Conservation (phyloP, 2,329 filamentous ascomycete species). For the Orbilia oligospora region DNA sequence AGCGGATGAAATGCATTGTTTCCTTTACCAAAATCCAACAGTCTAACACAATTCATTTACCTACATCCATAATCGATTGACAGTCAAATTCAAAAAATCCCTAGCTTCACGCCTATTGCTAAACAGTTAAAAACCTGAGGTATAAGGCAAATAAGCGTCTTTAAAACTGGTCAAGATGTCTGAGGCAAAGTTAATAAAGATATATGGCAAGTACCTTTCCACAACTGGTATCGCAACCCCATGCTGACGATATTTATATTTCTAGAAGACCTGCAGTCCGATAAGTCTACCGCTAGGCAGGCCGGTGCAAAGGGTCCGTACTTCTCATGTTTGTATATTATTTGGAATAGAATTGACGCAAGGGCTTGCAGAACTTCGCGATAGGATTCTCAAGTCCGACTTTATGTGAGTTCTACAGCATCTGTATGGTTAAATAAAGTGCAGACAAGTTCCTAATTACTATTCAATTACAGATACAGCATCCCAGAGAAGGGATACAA, state of each 20-base stretch:
- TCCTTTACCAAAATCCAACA: not conserved
- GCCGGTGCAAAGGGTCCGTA: constrained; percentile 61
- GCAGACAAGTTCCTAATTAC: constrained; percentile 58
- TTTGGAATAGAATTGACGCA: not conserved
- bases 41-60: not conserved
- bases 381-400: constrained; percentile 58
- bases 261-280: constrained; percentile 62
- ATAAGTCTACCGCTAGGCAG: constrained; percentile 61
- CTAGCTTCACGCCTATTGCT: not conserved
- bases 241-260: not conserved
- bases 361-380: constrained; percentile 61
- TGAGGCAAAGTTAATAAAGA: constrained; percentile 42
- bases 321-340: not conserved
- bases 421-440: not conserved
- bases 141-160: not conserved
- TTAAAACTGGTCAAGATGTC: constrained; percentile 31
- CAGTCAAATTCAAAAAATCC: not conserved
- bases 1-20: not conserved
- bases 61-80: constrained; percentile 2
- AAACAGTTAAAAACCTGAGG: not conserved
- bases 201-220: constrained; percentile 44
- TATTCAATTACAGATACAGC: constrained; percentile 49
- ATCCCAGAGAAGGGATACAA: constrained; percentile 85
- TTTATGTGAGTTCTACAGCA: constrained; percentile 53
- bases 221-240: too few relatives aligned